These are phyloP conservation scores for Arachis hypogaea DNA, from an alignment of 306 rosid species.

Conservation along the genomic window DNA sequence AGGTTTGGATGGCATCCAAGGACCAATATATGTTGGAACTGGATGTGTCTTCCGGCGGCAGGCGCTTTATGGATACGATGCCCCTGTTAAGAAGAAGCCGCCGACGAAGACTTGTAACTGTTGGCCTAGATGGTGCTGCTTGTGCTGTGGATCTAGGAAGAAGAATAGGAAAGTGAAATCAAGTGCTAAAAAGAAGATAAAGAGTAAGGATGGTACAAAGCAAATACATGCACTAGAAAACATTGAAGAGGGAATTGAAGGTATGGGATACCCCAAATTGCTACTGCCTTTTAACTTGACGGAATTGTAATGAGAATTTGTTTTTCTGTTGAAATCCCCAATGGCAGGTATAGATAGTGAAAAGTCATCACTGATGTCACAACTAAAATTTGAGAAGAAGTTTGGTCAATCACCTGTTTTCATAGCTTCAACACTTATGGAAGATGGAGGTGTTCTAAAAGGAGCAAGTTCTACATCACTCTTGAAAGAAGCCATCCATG, in stretches of 20 bases:
- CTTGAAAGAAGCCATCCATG: slow-evolving; percentile 94
- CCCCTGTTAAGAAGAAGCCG: slow-evolving; percentile 78
- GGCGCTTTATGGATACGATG: slow-evolving; percentile 92
- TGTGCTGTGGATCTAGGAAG: slow-evolving; percentile 70
- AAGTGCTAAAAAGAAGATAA: slow-evolving; percentile 57
- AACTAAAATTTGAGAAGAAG: slow-evolving; percentile 79
- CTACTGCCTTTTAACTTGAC: background rate
- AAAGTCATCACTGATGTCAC: slow-evolving; percentile 68
- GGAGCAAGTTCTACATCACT: slow-evolving; percentile 75
- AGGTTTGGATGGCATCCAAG: slow-evolving; percentile 96
- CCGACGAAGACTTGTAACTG: slow-evolving; percentile 83
- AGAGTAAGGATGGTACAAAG: slow-evolving; percentile 62
- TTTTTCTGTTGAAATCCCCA: slow-evolving; percentile 32
- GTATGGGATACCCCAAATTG: slow-evolving; percentile 43
- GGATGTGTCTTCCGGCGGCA: slow-evolving; percentile 96
- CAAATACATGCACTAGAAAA: slow-evolving; percentile 71
- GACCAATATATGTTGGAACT: slow-evolving; percentile 94
- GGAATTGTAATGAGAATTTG: background rate
- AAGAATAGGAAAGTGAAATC: slow-evolving; percentile 60
- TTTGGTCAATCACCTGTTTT: slow-evolving; percentile 83
- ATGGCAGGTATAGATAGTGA: slow-evolving; percentile 74
- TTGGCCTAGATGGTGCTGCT: slow-evolving; percentile 89
- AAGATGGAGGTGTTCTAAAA: slow-evolving; percentile 77
- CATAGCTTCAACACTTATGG: slow-evolving; percentile 74
- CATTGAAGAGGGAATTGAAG: slow-evolving; percentile 80